phyloP scores from a whole-genome alignment of 345 rosid genomes.

The Lepidium sativum region DNA sequence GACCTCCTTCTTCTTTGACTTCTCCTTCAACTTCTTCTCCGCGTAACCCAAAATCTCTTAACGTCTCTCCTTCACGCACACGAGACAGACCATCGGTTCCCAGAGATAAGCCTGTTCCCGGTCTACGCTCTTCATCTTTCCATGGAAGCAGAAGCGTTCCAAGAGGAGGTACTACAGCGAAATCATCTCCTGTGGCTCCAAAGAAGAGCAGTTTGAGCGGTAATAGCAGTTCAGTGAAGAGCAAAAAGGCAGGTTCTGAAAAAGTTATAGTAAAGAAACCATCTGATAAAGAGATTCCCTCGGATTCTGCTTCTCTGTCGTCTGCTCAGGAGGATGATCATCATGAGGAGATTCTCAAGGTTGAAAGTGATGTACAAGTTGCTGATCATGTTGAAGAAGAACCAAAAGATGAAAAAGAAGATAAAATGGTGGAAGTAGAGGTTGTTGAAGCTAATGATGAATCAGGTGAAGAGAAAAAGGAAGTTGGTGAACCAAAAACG shows the following conservation, averaged over 20 bases:
- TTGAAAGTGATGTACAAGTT: conserved; percentile 14
- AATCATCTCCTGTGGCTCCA: conserved; percentile 20
- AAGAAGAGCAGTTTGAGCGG: conserved; percentile 24
- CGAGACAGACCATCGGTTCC: conserved; percentile 27
- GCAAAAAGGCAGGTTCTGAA: neutral
- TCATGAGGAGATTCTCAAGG: conserved; percentile 27
- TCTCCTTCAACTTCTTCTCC: conserved; percentile 34
- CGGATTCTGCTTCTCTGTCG: conserved; percentile 5
- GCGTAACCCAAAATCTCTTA: conserved; percentile 26
- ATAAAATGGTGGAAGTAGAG: conserved; percentile 12
- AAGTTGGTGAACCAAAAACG: neutral
- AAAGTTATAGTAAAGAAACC: neutral
- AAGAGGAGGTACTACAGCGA: conserved; percentile 17
- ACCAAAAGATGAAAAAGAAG: conserved; percentile 20
- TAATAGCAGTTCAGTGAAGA: conserved; percentile 5
- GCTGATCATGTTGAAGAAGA: conserved; percentile 1
- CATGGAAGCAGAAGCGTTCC: conserved; percentile 28
- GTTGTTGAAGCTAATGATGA: conserved; percentile 18
- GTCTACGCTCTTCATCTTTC: conserved; percentile 31
- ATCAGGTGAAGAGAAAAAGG: conserved; percentile 23
- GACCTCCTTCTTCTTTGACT: conserved; percentile 40
- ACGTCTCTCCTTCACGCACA: conserved; percentile 32
- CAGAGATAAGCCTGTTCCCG: conserved; percentile 27
- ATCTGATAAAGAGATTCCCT: conserved; percentile 11
- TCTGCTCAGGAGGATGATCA: conserved; percentile 22